Base-by-base conservation (phyloP, 768 basidiomycete species). In the Leccinum aurantiacum region DNA sequence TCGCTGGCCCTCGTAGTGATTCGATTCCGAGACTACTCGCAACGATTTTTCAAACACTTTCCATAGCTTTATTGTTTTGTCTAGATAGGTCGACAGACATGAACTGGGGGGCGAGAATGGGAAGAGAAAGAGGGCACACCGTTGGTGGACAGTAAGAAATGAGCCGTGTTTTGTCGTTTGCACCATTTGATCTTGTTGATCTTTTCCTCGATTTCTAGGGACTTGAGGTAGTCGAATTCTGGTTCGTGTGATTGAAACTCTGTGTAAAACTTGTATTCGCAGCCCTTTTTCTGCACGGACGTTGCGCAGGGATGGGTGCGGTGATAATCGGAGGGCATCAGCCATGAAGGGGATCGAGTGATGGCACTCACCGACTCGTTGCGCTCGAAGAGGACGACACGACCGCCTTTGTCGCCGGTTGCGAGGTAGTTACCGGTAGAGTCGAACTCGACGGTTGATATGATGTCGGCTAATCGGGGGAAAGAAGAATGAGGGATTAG, bases 141-240 rank as follows among this genome's bases (percentile, higher is more conserved):
- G 69, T 99, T 99, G 31, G 97, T 98, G 60, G 95, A 96, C 54
- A 99, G 77, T 58, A 99, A 78, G 77, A 99, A 98, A 77, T 99
- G 97, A 49, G 97, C 95, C 50, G 91, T 83, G 74, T 98, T 98
- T 79, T 97, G 95, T 65, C 97, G 86, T 80, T 89, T 95, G 82
- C 95, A 98, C 97, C 97, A 99, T 75, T 95, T 93, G 85, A 99
- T 99, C 86, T 97, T 93, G 82, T 99, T 99, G 82, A 99, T 99
- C 89, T 99, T 99, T 84, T 99, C 97, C 78, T 99, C 97, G 77
- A 99, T 99, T 84, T 99, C 97, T 67, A 99, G 82, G 24, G 94
- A 97, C 83, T 99, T 99, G 72, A 99, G 88, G 76, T 99, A 99
- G 80, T 99, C 97, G 76, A 99, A 99, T 76, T 99, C 97, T 57